Evolutionary conservation across 2,329 filamentous ascomycete genomes (phyloP).

Genomic region (Aureobasidium sp.): DNA sequence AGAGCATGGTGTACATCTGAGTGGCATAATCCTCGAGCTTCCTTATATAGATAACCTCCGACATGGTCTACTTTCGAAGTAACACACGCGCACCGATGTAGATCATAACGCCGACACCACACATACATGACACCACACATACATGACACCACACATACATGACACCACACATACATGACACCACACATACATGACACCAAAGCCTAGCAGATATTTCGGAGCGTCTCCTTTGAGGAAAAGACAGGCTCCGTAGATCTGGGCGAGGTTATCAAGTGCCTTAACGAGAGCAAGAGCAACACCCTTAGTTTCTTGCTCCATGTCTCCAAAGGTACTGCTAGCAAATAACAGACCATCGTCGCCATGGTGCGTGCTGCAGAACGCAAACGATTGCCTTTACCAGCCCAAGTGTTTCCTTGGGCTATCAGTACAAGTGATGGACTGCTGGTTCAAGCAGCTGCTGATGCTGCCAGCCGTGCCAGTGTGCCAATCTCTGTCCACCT

Average conservation of each 20-base stretch:
- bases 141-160: background rate
- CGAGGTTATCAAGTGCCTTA: constrained; percentile 46
- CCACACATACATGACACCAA: too few relatives aligned
- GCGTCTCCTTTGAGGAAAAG: constrained; percentile 42
- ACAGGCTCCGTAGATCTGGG: constrained; percentile 47
- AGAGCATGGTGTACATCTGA: background rate
- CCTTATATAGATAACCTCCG: background rate
- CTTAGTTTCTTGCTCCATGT: constrained; percentile 41
- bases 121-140: constrained; percentile 2
- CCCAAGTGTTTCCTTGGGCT: constrained; percentile 25
- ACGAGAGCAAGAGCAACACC: constrained; percentile 45
- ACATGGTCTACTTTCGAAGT: too few relatives aligned
- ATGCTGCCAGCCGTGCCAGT: constrained; percentile 18
- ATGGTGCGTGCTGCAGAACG: constrained; percentile 23
- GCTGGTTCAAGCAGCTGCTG: constrained; percentile 20
- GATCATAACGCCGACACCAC: background rate
- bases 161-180: background rate
- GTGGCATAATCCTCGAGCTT: background rate
- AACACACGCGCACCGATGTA: constrained; percentile 5
- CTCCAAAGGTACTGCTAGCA: constrained; percentile 33
- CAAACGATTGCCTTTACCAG: constrained; percentile 21
- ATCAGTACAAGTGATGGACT: constrained; percentile 21
- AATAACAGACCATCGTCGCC: constrained; percentile 16
- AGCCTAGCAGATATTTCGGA: constrained; percentile 42
- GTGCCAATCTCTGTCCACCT: constrained; percentile 24